Conservation (phyloP, 805 yeast genomes). For the Candida suzukii region DNA sequence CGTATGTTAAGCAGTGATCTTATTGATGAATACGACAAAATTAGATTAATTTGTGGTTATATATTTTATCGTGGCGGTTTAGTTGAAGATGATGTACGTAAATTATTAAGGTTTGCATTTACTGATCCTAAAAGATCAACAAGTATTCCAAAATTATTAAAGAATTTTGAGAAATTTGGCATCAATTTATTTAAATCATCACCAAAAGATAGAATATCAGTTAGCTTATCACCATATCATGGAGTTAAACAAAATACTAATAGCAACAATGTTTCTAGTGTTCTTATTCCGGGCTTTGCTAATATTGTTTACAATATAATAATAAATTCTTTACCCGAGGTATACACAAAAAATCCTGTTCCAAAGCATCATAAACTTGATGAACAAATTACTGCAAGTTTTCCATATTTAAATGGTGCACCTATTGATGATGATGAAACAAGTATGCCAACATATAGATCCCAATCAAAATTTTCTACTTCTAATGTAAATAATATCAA, state of each 20-base stretch:
- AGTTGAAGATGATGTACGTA: slow-evolving; percentile 61
- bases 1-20: slow-evolving; percentile 29
- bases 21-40: slow-evolving; percentile 51
- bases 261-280: slow-evolving; percentile 10
- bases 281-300: slow-evolving; percentile 20
- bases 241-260: slow-evolving; percentile 29
- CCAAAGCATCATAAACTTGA: slow-evolving; percentile 16
- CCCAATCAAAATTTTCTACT: background rate
- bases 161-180: slow-evolving; percentile 39
- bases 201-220: slow-evolving; percentile 31
- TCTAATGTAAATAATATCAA: background rate
- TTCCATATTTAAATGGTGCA: slow-evolving; percentile 38
- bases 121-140: slow-evolving; percentile 17
- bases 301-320: slow-evolving; percentile 21
- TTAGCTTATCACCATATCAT: slow-evolving; percentile 44
- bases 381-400: slow-evolving; percentile 33
- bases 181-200: slow-evolving; percentile 29
- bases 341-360: slow-evolving; percentile 10
- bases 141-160: slow-evolving; percentile 45
- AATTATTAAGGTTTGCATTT: slow-evolving; percentile 52
- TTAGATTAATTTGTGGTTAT: slow-evolving; percentile 69
- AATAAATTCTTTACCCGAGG: slow-evolving; percentile 20
- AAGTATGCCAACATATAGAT: background rate
- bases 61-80: slow-evolving; percentile 79
- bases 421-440: slow-evolving; percentile 18